phyloP scores from a whole-genome alignment of 345 rosid genomes.

The Eucalyptus shirleyi region DNA sequence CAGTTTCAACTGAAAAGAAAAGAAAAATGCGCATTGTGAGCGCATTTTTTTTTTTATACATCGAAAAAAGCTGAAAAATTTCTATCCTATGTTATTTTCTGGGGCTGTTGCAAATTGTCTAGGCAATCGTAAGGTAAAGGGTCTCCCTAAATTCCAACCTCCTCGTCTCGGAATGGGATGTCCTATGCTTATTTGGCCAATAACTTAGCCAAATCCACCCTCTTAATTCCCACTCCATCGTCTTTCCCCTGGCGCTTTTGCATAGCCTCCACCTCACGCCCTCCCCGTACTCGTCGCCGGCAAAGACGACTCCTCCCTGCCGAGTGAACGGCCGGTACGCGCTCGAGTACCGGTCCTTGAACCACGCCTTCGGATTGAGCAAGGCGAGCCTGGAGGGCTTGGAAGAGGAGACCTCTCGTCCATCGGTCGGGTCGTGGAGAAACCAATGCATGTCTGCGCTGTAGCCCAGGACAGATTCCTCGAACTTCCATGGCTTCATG shows the following conservation, averaged over 20 bases:
- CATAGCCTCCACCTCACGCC: constrained; percentile 67
- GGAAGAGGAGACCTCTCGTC: constrained; percentile 72
- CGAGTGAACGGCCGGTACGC: constrained; percentile 65
- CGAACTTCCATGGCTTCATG: constrained; percentile 84
- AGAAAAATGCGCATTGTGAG: background rate
- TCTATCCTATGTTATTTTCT: background rate
- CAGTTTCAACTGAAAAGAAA: background rate
- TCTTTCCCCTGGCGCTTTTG: constrained; percentile 35
- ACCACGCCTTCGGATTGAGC: constrained; percentile 73
- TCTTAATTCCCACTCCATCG: constrained; percentile 71
- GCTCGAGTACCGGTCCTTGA: constrained; percentile 56
- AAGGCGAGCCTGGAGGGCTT: constrained; percentile 55
- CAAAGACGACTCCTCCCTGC: constrained; percentile 83
- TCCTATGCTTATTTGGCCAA: constrained; percentile 79
- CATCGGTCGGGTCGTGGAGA: constrained; percentile 71
- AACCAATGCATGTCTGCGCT: constrained; percentile 64
- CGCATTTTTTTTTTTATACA: background rate
- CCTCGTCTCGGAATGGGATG: constrained; percentile 65
- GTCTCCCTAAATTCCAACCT: constrained; percentile 64
- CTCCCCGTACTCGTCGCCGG: constrained; percentile 73
- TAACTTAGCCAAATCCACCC: constrained; percentile 89
- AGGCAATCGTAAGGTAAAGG: constrained; percentile 38
- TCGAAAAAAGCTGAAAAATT: background rate
- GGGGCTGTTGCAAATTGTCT: background rate
- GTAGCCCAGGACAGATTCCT: constrained; percentile 56